Evolutionary conservation across 768 basidiomycete genomes (phyloP).

Genomic region (Leccinellum albellum): DNA sequence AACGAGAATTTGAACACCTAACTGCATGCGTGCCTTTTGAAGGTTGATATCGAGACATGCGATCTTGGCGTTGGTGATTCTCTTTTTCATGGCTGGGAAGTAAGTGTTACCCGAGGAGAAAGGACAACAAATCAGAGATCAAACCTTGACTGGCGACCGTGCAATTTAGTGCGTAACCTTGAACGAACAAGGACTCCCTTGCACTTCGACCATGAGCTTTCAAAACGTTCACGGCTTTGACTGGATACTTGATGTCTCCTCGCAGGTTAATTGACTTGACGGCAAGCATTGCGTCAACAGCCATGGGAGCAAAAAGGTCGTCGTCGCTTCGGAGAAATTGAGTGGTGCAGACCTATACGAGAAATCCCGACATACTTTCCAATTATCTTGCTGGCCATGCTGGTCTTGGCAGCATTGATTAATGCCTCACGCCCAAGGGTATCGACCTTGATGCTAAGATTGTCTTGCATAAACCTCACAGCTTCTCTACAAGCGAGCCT

Average conservation of each 20-base stretch:
- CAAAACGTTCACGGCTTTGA: slow-evolving; percentile 97
- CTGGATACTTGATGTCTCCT: slow-evolving; percentile 97
- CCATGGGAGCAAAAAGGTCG: slow-evolving; percentile 97
- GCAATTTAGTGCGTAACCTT: slow-evolving; percentile 97
- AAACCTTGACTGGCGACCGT: slow-evolving; percentile 97
- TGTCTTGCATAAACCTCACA: slow-evolving; percentile 96
- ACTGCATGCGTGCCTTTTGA: slow-evolving; percentile 93
- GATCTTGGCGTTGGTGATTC: slow-evolving; percentile 90
- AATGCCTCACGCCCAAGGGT: slow-evolving; percentile 86
- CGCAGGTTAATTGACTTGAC: slow-evolving; percentile 92
- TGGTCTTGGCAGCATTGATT: slow-evolving; percentile 95
- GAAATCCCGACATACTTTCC: slow-evolving; percentile 67
- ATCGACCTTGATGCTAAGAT: slow-evolving; percentile 93
- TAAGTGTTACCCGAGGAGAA: slow-evolving; percentile 1
- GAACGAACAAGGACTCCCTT: slow-evolving; percentile 89
- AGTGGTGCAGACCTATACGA: background rate
- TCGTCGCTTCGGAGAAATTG: slow-evolving; percentile 65
- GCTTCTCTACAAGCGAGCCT: slow-evolving; percentile 95
- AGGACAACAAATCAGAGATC: slow-evolving; percentile 14
- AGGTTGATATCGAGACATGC: slow-evolving; percentile 98
- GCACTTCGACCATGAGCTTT: slow-evolving; percentile 98
- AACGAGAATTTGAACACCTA: slow-evolving; percentile 95
- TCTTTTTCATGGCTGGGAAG: slow-evolving; percentile 89
- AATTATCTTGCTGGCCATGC: slow-evolving; percentile 98
- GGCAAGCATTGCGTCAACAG: slow-evolving; percentile 97